These are phyloP conservation scores for Linanthus parryae DNA, from an alignment of 148 eudicot species.

Conservation along the genomic window DNA sequence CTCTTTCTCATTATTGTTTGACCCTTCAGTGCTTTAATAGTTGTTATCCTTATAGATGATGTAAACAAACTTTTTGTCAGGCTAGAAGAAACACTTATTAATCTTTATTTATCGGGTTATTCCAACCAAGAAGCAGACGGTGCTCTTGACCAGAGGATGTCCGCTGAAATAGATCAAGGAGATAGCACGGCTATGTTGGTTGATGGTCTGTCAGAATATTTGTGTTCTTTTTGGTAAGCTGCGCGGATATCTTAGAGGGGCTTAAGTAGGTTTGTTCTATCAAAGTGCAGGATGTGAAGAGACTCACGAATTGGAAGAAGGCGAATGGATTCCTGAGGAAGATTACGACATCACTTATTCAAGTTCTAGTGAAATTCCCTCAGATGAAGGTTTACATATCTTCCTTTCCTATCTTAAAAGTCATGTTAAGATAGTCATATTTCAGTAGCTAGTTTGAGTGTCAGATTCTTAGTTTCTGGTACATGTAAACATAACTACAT, in stretches of 20 bases:
- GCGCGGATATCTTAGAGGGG: too few species aligned
- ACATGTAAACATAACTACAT: too few species aligned
- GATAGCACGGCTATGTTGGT: slow-evolving; percentile 19
- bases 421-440: too few species aligned
- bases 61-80: slow-evolving; percentile 20
- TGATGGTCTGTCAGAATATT: slow-evolving; percentile 25
- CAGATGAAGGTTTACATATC: slow-evolving; percentile 55
- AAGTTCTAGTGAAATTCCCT: slow-evolving; percentile 19
- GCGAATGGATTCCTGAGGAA: slow-evolving; percentile 47
- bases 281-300: slow-evolving; percentile 34
- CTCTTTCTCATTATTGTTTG: background rate
- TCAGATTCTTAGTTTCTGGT: too few species aligned
- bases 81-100: slow-evolving; percentile 94
- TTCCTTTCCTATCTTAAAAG: too few species aligned
- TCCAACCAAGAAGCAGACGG: slow-evolving; percentile 35
- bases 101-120: slow-evolving; percentile 78
- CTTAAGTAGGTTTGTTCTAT: too few species aligned
- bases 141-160: slow-evolving; percentile 24
- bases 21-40: background rate
- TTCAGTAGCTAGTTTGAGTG: too few species aligned
- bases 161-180: slow-evolving; percentile 25
- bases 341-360: slow-evolving; percentile 25
- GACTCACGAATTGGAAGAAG: slow-evolving; percentile 40
- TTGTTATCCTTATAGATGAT: background rate
- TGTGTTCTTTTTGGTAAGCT: background rate